These are phyloP conservation scores for Ocimum tenuiflorum DNA, from an alignment of 257 asterid genomes.

Conservation along the genomic window DNA sequence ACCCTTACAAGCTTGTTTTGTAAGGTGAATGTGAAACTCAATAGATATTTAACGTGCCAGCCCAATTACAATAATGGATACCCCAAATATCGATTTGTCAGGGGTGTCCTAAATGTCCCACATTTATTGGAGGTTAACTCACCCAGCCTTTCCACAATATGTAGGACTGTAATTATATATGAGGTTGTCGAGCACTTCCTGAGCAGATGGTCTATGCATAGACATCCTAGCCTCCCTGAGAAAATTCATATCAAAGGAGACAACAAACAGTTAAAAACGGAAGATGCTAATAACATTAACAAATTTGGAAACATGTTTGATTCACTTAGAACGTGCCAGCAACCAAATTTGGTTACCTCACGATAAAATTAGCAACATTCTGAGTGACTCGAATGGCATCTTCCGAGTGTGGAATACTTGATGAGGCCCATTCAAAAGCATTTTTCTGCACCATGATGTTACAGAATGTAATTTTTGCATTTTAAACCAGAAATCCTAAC, in stretches of 20 bases:
- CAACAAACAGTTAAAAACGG: not conserved
- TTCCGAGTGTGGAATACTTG: slow-evolving; percentile 73
- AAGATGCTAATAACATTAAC: too few species aligned
- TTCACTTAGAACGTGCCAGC: not conserved
- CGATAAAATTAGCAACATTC: slow-evolving; percentile 59
- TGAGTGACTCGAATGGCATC: slow-evolving; percentile 86
- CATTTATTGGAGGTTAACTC: not conserved
- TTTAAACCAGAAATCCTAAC: not conserved
- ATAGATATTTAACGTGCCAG: too few species aligned
- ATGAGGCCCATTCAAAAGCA: slow-evolving; percentile 80
- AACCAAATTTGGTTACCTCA: slow-evolving; percentile 38
- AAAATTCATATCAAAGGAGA: not conserved
- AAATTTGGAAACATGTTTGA: not conserved
- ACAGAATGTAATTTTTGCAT: not conserved
- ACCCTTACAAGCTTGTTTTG: too few species aligned
- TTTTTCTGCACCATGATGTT: slow-evolving; percentile 41
- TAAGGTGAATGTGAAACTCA: too few species aligned
- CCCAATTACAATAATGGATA: too few species aligned
- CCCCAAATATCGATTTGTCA: too few species aligned
- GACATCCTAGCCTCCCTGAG: slow-evolving; percentile 87
- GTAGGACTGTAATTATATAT: slow-evolving; percentile 81
- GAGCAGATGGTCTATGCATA: slow-evolving; percentile 52
- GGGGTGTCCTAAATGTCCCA: too few species aligned
- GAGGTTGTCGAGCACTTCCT: slow-evolving; percentile 65
- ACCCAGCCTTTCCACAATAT: slow-evolving; percentile 85